These are phyloP conservation scores for Kodamaea lidongshanica DNA, from an alignment of 805 yeast genomes.

Conservation along the genomic window DNA sequence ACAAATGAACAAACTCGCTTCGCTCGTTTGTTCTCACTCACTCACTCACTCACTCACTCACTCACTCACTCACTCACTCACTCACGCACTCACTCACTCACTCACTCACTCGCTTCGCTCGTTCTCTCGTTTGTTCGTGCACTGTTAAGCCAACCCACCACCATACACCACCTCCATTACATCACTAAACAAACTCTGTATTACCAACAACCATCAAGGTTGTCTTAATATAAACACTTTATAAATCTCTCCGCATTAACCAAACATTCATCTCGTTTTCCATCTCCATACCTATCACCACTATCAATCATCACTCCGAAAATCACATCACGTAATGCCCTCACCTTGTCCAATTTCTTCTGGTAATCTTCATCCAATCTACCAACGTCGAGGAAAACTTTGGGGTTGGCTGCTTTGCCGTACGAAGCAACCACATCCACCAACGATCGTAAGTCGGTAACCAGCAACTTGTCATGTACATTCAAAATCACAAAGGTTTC, in stretches of 20 bases:
- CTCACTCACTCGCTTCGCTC: too few relatives aligned
- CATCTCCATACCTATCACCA: constrained; percentile 28
- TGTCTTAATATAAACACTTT: constrained; percentile 13
- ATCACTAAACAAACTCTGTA: too few relatives aligned
- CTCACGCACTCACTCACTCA: too few relatives aligned
- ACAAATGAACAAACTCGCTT: too few relatives aligned
- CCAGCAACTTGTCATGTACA: constrained; percentile 13
- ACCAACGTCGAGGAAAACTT: constrained; percentile 27
- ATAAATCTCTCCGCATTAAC: constrained; percentile 21
- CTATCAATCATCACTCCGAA: constrained; percentile 37
- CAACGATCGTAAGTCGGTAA: constrained; percentile 12
- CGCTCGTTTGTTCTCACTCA: too few relatives aligned
- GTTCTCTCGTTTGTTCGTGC: too few relatives aligned
- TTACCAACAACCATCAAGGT: too few relatives aligned
- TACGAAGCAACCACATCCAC: constrained; percentile 15
- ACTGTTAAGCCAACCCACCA: too few relatives aligned
- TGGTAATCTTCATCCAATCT: constrained; percentile 14
- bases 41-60: too few relatives aligned
- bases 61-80: too few relatives aligned
- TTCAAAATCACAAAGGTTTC: constrained; percentile 43
- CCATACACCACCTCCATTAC: too few relatives aligned
- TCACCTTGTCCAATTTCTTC: constrained; percentile 10
- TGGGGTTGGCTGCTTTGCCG: constrained; percentile 12
- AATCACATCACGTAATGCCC: constrained; percentile 15
- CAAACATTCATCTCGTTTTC: constrained; percentile 13